Percentiles rank a stretch among this genome's conserved stretches.
Evolutionary conservation across 495 filamentous ascomycete genomes (phyloP).

Genomic region (Daldinia vernicosa): DNA sequence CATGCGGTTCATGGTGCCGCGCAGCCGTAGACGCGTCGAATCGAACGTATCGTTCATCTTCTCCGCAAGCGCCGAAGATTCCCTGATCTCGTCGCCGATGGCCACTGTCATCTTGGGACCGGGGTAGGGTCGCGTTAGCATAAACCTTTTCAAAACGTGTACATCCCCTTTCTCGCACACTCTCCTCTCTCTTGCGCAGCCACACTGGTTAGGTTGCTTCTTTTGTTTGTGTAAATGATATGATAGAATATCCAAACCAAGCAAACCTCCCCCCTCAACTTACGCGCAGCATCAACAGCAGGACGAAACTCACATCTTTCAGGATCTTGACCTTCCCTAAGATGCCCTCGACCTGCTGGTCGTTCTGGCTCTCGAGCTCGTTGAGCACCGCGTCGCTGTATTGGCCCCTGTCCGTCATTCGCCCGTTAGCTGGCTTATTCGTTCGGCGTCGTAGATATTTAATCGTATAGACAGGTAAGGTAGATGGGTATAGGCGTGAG

Average conservation of each 20-base stretch:
- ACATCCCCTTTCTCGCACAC: neutral
- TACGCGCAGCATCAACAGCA: constrained; percentile 33
- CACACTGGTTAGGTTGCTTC: neutral
- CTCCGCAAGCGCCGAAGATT: constrained; percentile 82
- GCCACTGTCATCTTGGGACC: constrained; percentile 75
- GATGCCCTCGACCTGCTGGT: constrained; percentile 88
- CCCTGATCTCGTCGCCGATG: constrained; percentile 93
- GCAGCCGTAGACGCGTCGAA: constrained; percentile 76
- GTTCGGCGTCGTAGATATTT: neutral
- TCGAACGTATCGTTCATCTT: constrained; percentile 95
- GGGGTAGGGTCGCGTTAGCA: constrained; percentile 13
- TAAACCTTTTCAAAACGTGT: constrained; percentile 1
- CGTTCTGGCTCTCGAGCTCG: constrained; percentile 95
- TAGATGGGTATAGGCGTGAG: neutral
- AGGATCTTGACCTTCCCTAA: constrained; percentile 88
- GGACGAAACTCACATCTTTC: constrained; percentile 77
- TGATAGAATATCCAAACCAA: constrained; percentile 7
- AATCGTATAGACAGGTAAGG: neutral
- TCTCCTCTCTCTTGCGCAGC: constrained; percentile 10
- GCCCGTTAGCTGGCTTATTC: constrained; percentile 6
- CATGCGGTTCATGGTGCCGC: constrained; percentile 97
- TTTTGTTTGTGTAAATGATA: neutral
- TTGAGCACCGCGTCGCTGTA: constrained; percentile 93
- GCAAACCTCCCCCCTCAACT: constrained; percentile 15
- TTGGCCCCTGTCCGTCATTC: constrained; percentile 69